These are phyloP conservation scores for Vigna trinervia DNA, from an alignment of 306 rosid genomes.

Conservation along the genomic window DNA sequence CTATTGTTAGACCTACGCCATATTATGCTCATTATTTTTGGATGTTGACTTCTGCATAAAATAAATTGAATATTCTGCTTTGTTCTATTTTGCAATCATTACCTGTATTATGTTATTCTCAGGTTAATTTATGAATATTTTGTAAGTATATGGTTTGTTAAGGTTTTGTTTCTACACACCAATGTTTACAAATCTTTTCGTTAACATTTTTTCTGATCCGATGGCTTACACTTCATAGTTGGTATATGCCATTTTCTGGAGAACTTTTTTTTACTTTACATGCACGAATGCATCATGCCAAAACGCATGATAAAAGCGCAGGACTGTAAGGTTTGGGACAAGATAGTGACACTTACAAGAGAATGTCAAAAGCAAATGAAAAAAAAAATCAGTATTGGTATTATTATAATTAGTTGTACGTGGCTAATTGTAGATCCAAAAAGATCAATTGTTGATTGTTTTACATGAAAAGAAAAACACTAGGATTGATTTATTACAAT, in stretches of 20 bases:
- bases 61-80: background rate
- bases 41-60: background rate
- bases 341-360: background rate
- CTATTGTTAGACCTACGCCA: background rate
- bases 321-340: background rate
- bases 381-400: no score
- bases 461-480: background rate
- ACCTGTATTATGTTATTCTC: conserved; percentile 2
- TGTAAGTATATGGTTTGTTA: background rate
- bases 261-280: background rate
- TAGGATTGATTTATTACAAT: conserved; percentile 17
- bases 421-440: conserved; percentile 14
- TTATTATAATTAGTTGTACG: background rate
- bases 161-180: background rate
- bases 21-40: no score
- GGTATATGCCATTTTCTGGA: conserved; percentile 6
- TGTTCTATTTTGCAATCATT: conserved; percentile 14
- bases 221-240: background rate
- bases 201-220: background rate
- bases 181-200: background rate
- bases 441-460: background rate
- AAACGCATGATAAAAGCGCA: background rate
- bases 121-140: conserved; percentile 7
- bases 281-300: background rate
- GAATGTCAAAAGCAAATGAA: no score